phyloP scores from a whole-genome alignment of 352 stramenopile genomes.

The Globisporangium rhizosaccharum region DNA sequence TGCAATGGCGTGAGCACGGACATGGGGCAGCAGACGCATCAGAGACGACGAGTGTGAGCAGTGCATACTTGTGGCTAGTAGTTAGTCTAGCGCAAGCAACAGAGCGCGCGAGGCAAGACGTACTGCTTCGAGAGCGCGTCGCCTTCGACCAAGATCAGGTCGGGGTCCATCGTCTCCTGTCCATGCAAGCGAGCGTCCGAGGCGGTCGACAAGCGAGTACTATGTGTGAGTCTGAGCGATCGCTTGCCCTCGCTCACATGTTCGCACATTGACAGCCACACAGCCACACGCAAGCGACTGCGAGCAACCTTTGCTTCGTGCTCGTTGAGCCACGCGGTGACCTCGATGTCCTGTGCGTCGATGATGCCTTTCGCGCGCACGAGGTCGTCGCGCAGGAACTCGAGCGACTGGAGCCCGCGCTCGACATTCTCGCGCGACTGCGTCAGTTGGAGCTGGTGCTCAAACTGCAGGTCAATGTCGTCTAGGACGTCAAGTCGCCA shows the following conservation, averaged over 20 bases:
- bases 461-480: conserved; percentile 83
- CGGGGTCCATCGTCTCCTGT: conserved; percentile 67
- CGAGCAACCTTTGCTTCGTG: conserved; percentile 59
- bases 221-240: not conserved
- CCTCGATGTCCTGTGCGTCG: conserved; percentile 50
- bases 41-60: not conserved
- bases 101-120: conserved; percentile 7
- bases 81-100: too few species aligned
- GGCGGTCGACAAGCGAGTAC: not conserved
- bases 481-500: conserved; percentile 15
- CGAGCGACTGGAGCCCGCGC: conserved; percentile 66
- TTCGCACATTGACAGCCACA: not conserved
- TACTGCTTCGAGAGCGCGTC: conserved; percentile 82
- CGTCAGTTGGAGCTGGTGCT: conserved; percentile 78
- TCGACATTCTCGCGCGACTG: conserved; percentile 77
- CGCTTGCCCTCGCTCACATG: not conserved
- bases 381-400: conserved; percentile 68
- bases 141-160: conserved; percentile 72
- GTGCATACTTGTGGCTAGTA: too few species aligned
- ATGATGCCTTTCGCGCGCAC: conserved; percentile 42
- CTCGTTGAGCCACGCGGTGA: conserved; percentile 61
- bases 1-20: not conserved
- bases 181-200: not conserved
- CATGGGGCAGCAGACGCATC: not conserved
- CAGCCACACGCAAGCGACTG: not conserved